Base-by-base conservation (phyloP, 208 protist species). In the Crithidia bombi region DNA sequence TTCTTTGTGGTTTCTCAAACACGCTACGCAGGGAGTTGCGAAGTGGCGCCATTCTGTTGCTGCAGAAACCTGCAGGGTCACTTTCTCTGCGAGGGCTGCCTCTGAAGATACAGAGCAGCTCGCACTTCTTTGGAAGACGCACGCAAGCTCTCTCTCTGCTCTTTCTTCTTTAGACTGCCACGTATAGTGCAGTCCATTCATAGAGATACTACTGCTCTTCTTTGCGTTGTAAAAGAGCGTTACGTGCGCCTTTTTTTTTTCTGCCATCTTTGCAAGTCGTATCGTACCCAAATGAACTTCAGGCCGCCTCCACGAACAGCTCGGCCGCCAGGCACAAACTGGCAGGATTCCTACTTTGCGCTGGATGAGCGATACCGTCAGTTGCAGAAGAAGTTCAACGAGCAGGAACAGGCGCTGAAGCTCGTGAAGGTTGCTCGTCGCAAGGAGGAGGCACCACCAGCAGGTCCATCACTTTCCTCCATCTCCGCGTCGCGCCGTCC, bases 291-390 rank as follows among this genome's bases (percentile, higher is more conserved):
- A 47, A 6, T 25, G 17, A 14, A 81, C 19, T 47, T 30, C 36
- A 25, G 15, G 30, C 4, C 54, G 5, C 41, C 47, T 26, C 26
- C 69, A 9, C 30, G 73, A 21, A 62, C 72, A 3, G 70, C 74
- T 26, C 82, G 74, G 12, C 81, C 85, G 17, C 85, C 86, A 33
- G 83, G 70, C 10, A 72, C 44, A 21, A 86, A 96, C 61, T 96
- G 92, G 92, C 75, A 93, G 62, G 92, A 95, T 68, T 84, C 82
- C 4, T 97, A 87, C 67, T 87, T 87, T 61, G 65, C 63, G 32
- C 81, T 97, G 1, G 89, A 97, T 26, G 79, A 87, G 65, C 89
- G 92, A 5, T 83, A 94, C 52, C 90, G 87, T 1, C 88, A 87
- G 39, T 69, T 94, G 55, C 92, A 92, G 73, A 72, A 85, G 65